These are phyloP conservation scores for Lycium barbarum DNA, from an alignment of 257 asterid species.

Conservation along the genomic window DNA sequence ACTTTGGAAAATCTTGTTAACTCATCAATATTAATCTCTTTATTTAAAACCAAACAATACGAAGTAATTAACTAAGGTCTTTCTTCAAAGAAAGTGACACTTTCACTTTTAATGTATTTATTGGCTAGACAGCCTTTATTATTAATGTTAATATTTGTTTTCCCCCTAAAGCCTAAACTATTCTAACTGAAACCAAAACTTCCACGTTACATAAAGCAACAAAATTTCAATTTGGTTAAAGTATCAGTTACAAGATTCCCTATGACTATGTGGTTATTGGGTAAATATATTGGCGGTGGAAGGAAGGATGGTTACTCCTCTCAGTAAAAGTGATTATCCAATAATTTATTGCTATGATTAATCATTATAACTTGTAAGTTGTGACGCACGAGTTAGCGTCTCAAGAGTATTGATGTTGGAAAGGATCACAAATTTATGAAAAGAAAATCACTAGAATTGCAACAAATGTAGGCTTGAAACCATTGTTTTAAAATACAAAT, in stretches of 20 bases:
- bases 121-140: not conserved
- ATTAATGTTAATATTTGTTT: not conserved
- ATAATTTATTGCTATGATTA: not conserved
- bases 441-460: no score
- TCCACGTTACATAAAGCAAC: not conserved
- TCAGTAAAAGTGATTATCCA: not conserved
- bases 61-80: not conserved
- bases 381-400: no score
- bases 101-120: not conserved
- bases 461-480: no score
- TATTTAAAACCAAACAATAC: not conserved
- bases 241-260: not conserved
- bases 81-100: not conserved
- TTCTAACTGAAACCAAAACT: not conserved
- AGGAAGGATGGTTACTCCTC: not conserved
- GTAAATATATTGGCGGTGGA: not conserved
- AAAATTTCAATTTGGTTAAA: not conserved
- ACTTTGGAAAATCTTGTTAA: not conserved
- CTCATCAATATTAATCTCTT: not conserved
- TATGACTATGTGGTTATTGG: not conserved
- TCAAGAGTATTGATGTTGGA: not conserved
- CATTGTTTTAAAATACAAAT: no score
- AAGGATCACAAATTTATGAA: not conserved
- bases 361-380: no score
- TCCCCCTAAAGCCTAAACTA: not conserved